phyloP scores from a whole-genome alignment of 108 stramenopile genomes.

The Fistulifera pelliculosa region DNA sequence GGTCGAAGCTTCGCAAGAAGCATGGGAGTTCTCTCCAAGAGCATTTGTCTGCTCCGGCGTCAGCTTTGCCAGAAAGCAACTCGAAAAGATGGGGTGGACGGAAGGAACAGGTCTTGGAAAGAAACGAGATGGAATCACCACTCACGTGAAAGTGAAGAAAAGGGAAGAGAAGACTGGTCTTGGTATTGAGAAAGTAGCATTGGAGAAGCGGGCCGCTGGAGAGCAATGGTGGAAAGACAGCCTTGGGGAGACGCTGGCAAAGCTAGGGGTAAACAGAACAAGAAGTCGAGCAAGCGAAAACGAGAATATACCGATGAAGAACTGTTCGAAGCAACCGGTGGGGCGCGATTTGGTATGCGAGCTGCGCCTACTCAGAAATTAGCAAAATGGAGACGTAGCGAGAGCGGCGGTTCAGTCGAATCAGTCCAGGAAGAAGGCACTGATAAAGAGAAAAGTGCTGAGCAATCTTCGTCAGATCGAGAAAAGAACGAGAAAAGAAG shows the following conservation, averaged over 20 bases:
- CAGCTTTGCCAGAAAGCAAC: slow-evolving; percentile 57
- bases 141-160: slow-evolving; percentile 71
- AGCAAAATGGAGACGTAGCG: slow-evolving; percentile 80
- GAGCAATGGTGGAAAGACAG: slow-evolving; percentile 81
- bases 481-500: slow-evolving; percentile 24
- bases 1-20: slow-evolving; percentile 7
- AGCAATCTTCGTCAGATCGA: background rate
- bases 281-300: slow-evolving; percentile 8
- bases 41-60: slow-evolving; percentile 5
- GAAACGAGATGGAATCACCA: slow-evolving; percentile 62
- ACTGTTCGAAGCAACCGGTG: slow-evolving; percentile 84
- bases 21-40: slow-evolving; percentile 6
- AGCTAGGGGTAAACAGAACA: slow-evolving; percentile 31
- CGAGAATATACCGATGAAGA: slow-evolving; percentile 73
- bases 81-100: slow-evolving; percentile 86
- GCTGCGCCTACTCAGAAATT: slow-evolving; percentile 50
- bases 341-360: slow-evolving; percentile 79
- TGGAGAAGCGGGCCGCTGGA: slow-evolving; percentile 11
- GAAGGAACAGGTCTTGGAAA: slow-evolving; percentile 88
- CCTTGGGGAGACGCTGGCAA: slow-evolving; percentile 70
- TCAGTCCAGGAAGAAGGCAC: slow-evolving; percentile 7
- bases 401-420: slow-evolving; percentile 52
- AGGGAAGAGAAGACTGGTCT: slow-evolving; percentile 66
- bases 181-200: slow-evolving; percentile 33
- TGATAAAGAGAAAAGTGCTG: slow-evolving; percentile 7